Base-by-base conservation (phyloP, 345 rosid species). In the Nephelium lappaceum region DNA sequence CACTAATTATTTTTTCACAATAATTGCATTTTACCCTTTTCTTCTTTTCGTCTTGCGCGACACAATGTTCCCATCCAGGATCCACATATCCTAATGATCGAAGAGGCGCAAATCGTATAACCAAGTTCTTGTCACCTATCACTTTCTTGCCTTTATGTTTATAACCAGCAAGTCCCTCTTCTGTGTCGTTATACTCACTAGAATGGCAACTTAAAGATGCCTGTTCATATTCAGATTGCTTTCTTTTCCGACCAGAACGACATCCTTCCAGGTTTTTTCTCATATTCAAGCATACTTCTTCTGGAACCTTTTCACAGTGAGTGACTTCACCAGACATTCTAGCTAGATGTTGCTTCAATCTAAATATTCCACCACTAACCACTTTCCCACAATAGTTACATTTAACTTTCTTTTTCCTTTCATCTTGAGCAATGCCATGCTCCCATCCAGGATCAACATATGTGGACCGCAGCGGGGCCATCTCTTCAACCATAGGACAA, bases 41-140 rank as follows among this genome's bases (percentile, higher is more conserved):
- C 79, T 93, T 89, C 89, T 84, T 93, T 67, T 89, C 95, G 73
- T 91, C 97, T 74, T 93, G 93, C 62, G 95, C 89, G 82, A 88
- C 86, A 80, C 93, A 90, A 78, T 92, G 93, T 70, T 91, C 94
- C 94, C 97, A 92, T 58, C 97, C 97, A 36, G 95, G 97, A 78
- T 91, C 97, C 79, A 91, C 86, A 72, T 89, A 91, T 21, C 95
- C 95, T 61, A 92, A 84, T 77, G 97, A 89, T 36, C 93, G 89
- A 55, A 89, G 87, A 43, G 88, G 85, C n/a, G 86, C 77, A 66
- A 84, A 79, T 55, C 77, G 81, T 76, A 83, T 73, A 63, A 71
- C 77, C 81, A 87, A 84, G 85, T 84, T 88, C 68, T 83, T 87
- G 57, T 88, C 89, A 78, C 82, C 77, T 74, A 84, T 77, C 45